A percentile compares a stretch with the other conserved stretches of the same genome.
These are phyloP conservation scores for Ceratobasidium sp. DNA, from an alignment of 1,284 basidiomycete genomes.

Conservation along the genomic window DNA sequence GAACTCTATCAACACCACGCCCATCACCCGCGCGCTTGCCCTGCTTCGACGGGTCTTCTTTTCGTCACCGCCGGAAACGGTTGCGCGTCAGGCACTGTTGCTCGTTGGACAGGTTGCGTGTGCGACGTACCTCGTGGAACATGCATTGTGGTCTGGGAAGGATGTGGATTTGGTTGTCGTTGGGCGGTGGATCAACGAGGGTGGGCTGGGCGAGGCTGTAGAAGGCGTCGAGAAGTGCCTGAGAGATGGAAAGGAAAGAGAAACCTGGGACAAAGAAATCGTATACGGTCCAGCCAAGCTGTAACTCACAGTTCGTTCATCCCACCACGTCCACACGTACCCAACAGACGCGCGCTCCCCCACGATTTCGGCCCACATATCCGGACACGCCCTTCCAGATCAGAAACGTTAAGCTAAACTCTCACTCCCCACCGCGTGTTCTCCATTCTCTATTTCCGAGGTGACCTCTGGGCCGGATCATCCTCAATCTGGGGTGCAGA, in stretches of 20 bases:
- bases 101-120: constrained; percentile 66
- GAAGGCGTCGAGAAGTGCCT: not conserved
- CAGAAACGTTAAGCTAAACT: no score
- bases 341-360: no score
- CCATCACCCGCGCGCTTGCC: not conserved
- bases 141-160: constrained; percentile 66
- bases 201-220: constrained; percentile 4
- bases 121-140: constrained; percentile 68
- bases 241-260: not conserved
- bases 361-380: no score
- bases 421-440: no score
- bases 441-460: no score
- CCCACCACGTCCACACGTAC: no score
- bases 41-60: constrained; percentile 49
- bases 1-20: no score
- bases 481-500: no score
- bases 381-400: no score
- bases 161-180: constrained; percentile 12
- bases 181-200: constrained; percentile 20
- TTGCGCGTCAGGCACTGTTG: constrained; percentile 67
- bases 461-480: no score
- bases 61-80: constrained; percentile 55
- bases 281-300: constrained; percentile 8
- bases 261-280: constrained; percentile 4
- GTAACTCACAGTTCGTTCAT: not conserved